Evolutionary conservation across 2,329 filamentous ascomycete species (phyloP).

Genomic region (Botrytis byssoidea): DNA sequence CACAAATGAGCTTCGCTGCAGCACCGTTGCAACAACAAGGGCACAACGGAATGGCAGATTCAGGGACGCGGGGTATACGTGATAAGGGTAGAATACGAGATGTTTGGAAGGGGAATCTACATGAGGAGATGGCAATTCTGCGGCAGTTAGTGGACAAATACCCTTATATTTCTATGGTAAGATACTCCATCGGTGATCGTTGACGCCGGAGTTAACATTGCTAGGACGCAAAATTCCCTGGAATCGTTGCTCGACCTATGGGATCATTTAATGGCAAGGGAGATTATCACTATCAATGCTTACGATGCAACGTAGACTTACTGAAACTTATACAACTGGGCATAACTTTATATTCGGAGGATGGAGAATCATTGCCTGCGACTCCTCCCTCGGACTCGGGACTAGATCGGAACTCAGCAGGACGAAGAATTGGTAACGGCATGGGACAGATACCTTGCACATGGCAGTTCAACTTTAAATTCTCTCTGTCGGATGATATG

Average conservation of each 20-base stretch:
- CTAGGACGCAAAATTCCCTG: slow-evolving; percentile 97
- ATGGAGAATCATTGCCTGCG: slow-evolving; percentile 81
- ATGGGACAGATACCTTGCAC: slow-evolving; percentile 70
- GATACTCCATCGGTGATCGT: slow-evolving; percentile 23
- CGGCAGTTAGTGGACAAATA: slow-evolving; percentile 84
- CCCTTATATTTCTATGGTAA: slow-evolving; percentile 96
- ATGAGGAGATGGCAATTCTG: slow-evolving; percentile 84
- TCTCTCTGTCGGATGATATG: slow-evolving; percentile 94
- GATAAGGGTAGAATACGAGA: slow-evolving; percentile 83
- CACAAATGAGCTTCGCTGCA: slow-evolving; percentile 81
- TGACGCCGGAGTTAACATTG: slow-evolving; percentile 29
- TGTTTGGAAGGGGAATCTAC: slow-evolving; percentile 90
- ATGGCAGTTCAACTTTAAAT: slow-evolving; percentile 99
- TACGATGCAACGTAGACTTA: slow-evolving; percentile 95
- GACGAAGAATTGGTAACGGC: slow-evolving; percentile 47
- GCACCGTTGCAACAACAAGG: slow-evolving; percentile 61
- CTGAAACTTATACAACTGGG: slow-evolving; percentile 97
- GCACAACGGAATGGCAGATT: slow-evolving; percentile 53
- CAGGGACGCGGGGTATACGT: slow-evolving; percentile 53
- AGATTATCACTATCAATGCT: slow-evolving; percentile 97
- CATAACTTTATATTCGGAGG: slow-evolving; percentile 86
- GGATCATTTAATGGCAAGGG: slow-evolving; percentile 92
- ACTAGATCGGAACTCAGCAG: slow-evolving; percentile 46
- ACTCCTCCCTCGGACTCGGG: slow-evolving; percentile 44
- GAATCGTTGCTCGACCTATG: slow-evolving; percentile 92